Evolutionary conservation across 2,329 filamentous ascomycete species (phyloP), one percentile per base, ranked within the genome.

Genomic region (Balansia obtecta): DNA sequence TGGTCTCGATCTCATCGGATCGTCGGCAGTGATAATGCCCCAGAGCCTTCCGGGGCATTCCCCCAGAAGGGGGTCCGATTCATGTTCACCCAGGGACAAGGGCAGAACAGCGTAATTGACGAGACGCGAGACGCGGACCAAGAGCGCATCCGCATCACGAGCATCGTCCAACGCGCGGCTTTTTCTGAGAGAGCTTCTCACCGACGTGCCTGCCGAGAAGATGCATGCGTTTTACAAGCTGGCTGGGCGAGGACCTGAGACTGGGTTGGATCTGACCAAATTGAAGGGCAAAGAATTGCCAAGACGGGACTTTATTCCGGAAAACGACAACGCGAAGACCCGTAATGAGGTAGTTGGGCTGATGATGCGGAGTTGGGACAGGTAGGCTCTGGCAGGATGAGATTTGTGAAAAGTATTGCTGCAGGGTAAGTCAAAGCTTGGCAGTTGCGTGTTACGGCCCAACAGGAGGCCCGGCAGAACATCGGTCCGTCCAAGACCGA

Each of bases 151-250:
- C 46, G 46, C 38, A 11, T 49, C 8, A 49, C 46, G 7, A 49
- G 46, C 22, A 50, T 57, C 20, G 49, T 60, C 6, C 57, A 61
- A 27, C 54, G 58, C 16, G 58, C 57, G 1, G 50, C 55, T 0
- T 51, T 51, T 60, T 10, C 50, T 60, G 2, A 50, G 52, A 8
- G 55, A 56, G 10, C 51, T 60, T 3, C 49, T 60, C 4, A 53
- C 49, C 4, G 53, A 51, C 2, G 47, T 59, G 2, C 56, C 57
- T 1, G 2, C 38, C 12, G 46, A 49, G 22, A 37, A 34, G 33
- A 20, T 45, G 48, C 12, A 51, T 52, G 15, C 46, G 59, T 9
- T 44, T 57, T 58, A 43, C 27, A 53, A 50, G 41, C 46, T 61
- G 43, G 16, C 43, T 12, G 43, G 43, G 18, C 10, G 27, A 30